Conservation (phyloP, 1,139 yeast genomes). For the Debaryomyces psychrophilus region DNA sequence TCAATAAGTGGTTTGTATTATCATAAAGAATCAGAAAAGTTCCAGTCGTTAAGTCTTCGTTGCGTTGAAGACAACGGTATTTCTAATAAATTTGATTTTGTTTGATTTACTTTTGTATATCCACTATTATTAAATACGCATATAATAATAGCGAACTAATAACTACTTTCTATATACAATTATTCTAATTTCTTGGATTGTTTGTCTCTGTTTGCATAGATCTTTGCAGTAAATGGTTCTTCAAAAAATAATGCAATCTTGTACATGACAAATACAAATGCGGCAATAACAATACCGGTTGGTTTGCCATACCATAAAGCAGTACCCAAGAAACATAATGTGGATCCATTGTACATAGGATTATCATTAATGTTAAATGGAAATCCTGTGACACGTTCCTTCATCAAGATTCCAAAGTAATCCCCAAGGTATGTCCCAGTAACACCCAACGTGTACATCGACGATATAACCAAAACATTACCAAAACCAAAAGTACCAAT, state of each 20-base stretch:
- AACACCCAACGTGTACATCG: constrained; percentile 94
- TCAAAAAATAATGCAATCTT: constrained; percentile 81
- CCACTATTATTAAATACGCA: not conserved
- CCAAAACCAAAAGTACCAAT: constrained; percentile 60
- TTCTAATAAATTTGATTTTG: constrained; percentile 30
- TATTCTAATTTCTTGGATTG: constrained; percentile 7
- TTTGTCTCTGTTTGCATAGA: constrained; percentile 57
- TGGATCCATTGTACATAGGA: constrained; percentile 96
- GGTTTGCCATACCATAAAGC: constrained; percentile 90
- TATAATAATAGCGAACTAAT: not conserved
- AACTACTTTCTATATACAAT: constrained; percentile 3
- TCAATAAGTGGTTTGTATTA: constrained; percentile 78
- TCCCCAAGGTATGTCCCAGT: constrained; percentile 97
- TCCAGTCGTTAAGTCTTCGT: constrained; percentile 54
- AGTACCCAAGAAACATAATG: constrained; percentile 86
- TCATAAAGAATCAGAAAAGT: constrained; percentile 75
- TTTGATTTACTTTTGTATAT: constrained; percentile 8
- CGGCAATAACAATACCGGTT: constrained; percentile 75
- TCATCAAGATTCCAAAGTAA: constrained; percentile 94
- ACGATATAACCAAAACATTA: constrained; percentile 73
- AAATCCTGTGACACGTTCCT: constrained; percentile 85
- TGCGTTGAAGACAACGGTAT: constrained; percentile 37
- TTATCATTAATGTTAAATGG: constrained; percentile 90
- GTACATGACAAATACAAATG: constrained; percentile 80
- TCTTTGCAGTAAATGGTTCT: constrained; percentile 93